Percentiles rank a stretch among this genome's conserved stretches.
Evolutionary conservation across 1,284 basidiomycete species (phyloP).

Genomic region (Moesziomyces parantarcticus): DNA sequence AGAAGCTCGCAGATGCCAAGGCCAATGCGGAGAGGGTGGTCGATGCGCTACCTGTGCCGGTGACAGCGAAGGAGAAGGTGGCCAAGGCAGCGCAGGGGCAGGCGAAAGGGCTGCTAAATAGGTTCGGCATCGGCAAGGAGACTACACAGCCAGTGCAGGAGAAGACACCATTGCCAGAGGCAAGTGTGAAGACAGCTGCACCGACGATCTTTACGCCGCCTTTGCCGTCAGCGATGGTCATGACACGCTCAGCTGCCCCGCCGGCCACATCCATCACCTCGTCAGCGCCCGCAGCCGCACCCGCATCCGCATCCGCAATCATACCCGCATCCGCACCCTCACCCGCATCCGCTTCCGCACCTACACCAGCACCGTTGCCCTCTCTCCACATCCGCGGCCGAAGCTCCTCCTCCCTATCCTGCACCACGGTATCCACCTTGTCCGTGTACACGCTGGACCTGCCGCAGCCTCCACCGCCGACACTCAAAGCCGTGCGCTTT

Average conservation of each 20-base stretch:
- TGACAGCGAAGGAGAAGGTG: background rate
- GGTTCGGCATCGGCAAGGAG: conserved; percentile 4
- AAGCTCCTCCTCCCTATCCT: conserved; percentile 1
- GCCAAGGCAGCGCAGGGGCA: background rate
- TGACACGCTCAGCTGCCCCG: background rate
- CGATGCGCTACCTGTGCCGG: conserved; percentile 13
- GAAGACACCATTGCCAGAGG: background rate
- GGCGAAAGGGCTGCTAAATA: background rate
- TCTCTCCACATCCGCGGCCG: too few species aligned
- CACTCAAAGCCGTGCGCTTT: conserved; percentile 25
- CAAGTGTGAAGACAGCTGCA: background rate
- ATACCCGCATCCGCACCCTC: too few species aligned
- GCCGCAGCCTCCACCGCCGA: background rate
- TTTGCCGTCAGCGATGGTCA: conserved; percentile 21
- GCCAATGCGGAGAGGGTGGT: conserved; percentile 24
- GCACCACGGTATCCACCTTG: background rate
- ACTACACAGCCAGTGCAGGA: conserved; percentile 1
- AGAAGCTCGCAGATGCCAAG: conserved; percentile 36
- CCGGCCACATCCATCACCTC: background rate
- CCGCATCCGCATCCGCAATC: background rate
- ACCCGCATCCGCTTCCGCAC: too few species aligned
- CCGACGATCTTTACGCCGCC: conserved; percentile 19
- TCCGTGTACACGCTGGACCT: background rate
- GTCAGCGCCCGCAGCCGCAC: background rate
- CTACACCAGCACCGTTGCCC: too few species aligned